Conservation (phyloP, 371 early-diverging fungal species). For the Actinomortierella wolfii region DNA sequence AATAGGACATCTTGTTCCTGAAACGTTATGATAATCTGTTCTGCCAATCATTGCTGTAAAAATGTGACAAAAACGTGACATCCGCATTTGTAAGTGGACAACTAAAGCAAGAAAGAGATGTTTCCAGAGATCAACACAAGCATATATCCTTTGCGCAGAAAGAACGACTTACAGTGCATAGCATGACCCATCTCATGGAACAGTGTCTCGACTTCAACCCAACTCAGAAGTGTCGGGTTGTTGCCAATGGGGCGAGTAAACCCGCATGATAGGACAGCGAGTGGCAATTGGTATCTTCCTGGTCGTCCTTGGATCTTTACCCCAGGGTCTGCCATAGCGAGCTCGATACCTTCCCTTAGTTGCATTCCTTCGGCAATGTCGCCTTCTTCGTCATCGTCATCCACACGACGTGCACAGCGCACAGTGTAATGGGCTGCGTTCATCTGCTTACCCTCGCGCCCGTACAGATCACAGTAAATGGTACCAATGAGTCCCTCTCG, state of each 20-base stretch:
- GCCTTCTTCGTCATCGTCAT: constrained; percentile 73
- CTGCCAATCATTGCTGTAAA: constrained; percentile 84
- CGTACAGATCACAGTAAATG: constrained; percentile 92
- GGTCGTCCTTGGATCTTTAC: constrained; percentile 50
- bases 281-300: constrained; percentile 71
- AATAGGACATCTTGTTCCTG: constrained; percentile 88
- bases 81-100: background rate
- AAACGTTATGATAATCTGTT: constrained; percentile 93
- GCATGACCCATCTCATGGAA: constrained; percentile 99
- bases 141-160: background rate
- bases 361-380: constrained; percentile 49
- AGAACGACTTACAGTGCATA: constrained; percentile 77
- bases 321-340: constrained; percentile 41
- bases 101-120: background rate
- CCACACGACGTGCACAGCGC: constrained; percentile 85
- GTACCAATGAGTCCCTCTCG: constrained; percentile 81
- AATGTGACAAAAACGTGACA: constrained; percentile 6
- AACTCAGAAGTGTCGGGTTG: constrained; percentile 59
- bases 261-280: constrained; percentile 80
- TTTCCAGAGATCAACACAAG: background rate
- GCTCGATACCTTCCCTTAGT: constrained; percentile 36
- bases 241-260: constrained; percentile 55
- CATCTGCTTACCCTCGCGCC: constrained; percentile 75
- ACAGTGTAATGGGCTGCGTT: constrained; percentile 96
- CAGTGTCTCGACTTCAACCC: constrained; percentile 89